Base-by-base conservation (phyloP, 2,329 filamentous ascomycete species). In the Aureobasidium sp. region DNA sequence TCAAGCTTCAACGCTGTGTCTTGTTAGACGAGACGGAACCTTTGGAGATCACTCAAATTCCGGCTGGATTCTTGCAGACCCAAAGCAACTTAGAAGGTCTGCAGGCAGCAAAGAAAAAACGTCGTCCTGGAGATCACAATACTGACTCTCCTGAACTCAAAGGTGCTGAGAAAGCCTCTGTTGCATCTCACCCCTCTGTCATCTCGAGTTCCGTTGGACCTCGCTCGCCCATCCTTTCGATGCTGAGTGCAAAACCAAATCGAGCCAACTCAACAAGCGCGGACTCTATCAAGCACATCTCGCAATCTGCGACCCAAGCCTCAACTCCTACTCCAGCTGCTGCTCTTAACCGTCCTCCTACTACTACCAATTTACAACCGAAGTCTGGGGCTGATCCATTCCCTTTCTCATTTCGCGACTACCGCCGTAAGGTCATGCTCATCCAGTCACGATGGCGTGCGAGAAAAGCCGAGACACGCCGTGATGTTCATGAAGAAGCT, bases 391-490 rank as follows among this genome's bases (percentile, higher is more conserved):
- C 29, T 15, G 55, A 48, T 20, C 25, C 45, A 9, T 42, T 60
- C 22, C 45, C 57, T 22, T 62, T 55, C 41, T 57, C 70, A 0
- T 67, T 72, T 57, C 68, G 69, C 48, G 72, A 74, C 44, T 73
- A 70, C 66, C 73, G 73, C 55, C 65, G 68, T 14, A 70, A 70
- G 57, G 67, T 73, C 14, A 66, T 66, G 0, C 63, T 73, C 17
- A 70, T 74, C 14, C 72, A 74, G 53, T 67, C 69, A 44, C 65
- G 63, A 25, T 74, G 72, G 72, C 65, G 72, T 58, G 68, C 70
- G 37, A 62, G 59, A 59, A 65, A 45, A 53, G 60, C 61, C 17
- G 47, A 39, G 25, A 12, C 29, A 37, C 51, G 42, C 9, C 49
- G 60, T 27, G 22, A 20, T 22, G 39, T 22, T 27, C 29, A n/a